Conservation (phyloP, 176 grass and related monocot species). For the Musa troglodytarum region DNA sequence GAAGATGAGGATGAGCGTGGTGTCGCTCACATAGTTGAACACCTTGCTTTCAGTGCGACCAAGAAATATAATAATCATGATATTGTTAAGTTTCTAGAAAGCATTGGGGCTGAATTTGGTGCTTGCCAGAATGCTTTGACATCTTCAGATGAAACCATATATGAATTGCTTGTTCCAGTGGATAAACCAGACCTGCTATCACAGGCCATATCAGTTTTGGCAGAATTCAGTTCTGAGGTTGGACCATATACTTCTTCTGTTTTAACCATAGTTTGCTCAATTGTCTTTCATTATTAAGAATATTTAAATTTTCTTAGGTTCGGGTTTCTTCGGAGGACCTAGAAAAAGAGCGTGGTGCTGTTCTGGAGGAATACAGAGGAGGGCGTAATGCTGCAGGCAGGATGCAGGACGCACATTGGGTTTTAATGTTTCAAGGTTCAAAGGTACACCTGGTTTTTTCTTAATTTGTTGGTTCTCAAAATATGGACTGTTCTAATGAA, state of each 20-base stretch:
- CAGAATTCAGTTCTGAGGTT: constrained; percentile 96
- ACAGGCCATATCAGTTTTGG: constrained; percentile 83
- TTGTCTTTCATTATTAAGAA: constrained; percentile 11
- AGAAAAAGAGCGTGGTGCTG: constrained; percentile 95
- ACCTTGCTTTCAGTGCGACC: constrained; percentile 96
- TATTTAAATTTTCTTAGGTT: constrained; percentile 35
- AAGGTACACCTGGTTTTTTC: constrained; percentile 37
- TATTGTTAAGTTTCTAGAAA: constrained; percentile 97
- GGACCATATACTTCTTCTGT: neutral
- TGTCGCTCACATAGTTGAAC: constrained; percentile 94
- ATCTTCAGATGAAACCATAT: constrained; percentile 95
- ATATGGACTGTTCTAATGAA: neutral
- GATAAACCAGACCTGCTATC: constrained; percentile 86
- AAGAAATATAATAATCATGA: constrained; percentile 91
- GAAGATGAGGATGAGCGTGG: constrained; percentile 93
- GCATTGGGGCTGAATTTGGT: constrained; percentile 94
- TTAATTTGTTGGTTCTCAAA: neutral
- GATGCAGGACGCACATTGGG: constrained; percentile 98
- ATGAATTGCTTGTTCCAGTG: constrained; percentile 89
- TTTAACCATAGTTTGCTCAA: neutral
- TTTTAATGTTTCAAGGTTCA: constrained; percentile 84
- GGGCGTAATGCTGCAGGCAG: constrained; percentile 76
- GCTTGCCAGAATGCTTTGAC: constrained; percentile 98
- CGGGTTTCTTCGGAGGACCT: constrained; percentile 75
- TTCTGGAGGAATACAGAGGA: constrained; percentile 95